Conservation (phyloP, 2,329 filamentous ascomycete genomes). For the Colletotrichum caudatum region DNA sequence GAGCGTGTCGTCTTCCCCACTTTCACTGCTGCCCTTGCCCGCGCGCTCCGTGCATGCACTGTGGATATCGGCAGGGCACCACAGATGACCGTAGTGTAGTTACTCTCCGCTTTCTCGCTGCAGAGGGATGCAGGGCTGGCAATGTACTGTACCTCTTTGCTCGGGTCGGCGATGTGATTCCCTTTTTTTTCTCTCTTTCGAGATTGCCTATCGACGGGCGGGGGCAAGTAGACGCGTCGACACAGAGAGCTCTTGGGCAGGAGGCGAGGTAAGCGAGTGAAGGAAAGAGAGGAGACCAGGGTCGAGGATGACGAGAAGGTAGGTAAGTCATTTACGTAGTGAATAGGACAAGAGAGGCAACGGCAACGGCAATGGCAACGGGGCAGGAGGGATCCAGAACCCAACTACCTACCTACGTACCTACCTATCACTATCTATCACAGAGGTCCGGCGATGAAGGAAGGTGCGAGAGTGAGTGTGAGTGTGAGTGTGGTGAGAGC, state of each 20-base stretch:
- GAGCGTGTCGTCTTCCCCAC: constrained; percentile 27
- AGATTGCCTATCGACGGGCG: constrained; percentile 18
- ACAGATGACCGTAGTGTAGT: not conserved
- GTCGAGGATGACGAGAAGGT: not conserved
- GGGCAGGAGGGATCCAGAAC: not conserved
- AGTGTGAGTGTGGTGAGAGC: not conserved
- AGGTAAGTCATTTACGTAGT: not conserved
- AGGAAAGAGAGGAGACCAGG: not conserved
- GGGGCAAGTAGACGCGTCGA: constrained; percentile 4
- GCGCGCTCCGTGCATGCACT: constrained; percentile 38
- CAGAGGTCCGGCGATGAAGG: not conserved
- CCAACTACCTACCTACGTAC: not conserved
- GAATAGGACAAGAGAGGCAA: not conserved
- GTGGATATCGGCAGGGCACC: constrained; percentile 13
- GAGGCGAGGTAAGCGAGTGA: not conserved
- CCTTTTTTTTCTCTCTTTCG: constrained; percentile 23
- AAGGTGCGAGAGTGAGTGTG: constrained; percentile 10
- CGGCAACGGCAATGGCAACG: not conserved
- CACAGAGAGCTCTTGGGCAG: not conserved
- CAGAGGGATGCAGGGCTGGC: constrained; percentile 1
- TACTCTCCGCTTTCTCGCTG: constrained; percentile 2
- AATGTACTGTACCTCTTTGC: constrained; percentile 4
- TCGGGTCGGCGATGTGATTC: constrained; percentile 23
- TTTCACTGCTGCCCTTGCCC: constrained; percentile 18
- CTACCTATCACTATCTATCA: too few relatives aligned